phyloP scores from a whole-genome alignment of 1,284 basidiomycete genomes.

The Heterobasidion parviporum region DNA sequence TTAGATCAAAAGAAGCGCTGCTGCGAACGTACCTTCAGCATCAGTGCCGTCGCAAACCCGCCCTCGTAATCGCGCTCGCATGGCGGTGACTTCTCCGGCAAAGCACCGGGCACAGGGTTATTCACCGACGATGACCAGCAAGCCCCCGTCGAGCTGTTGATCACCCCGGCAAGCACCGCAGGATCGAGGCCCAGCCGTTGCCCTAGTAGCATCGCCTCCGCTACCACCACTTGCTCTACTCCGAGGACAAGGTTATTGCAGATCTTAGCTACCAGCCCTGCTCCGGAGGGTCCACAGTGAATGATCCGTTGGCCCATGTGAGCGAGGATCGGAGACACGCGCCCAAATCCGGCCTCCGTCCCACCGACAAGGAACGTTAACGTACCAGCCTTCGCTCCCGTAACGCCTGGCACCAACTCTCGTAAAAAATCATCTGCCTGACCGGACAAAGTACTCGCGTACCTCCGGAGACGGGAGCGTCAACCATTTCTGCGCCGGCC shows the following conservation, averaged over 20 bases:
- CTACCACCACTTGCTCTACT: constrained; percentile 71
- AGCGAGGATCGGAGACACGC: constrained; percentile 52
- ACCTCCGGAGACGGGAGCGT: constrained; percentile 90
- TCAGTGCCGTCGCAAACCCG: constrained; percentile 76
- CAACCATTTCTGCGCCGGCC: constrained; percentile 72
- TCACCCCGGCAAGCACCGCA: constrained; percentile 66
- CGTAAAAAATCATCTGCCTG: not conserved
- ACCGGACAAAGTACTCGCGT: constrained; percentile 14
- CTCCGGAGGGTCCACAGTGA: constrained; percentile 82
- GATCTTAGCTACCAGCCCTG: constrained; percentile 81
- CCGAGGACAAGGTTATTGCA: constrained; percentile 81
- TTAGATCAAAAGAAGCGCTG: not conserved
- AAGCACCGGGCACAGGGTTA: constrained; percentile 76
- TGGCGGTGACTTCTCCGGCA: constrained; percentile 68
- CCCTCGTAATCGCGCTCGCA: constrained; percentile 80
- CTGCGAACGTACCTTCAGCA: constrained; percentile 60
- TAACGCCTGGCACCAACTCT: constrained; percentile 48
- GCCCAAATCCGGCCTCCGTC: constrained; percentile 46
- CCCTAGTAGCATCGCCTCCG: constrained; percentile 82
- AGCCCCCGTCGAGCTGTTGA: constrained; percentile 76
- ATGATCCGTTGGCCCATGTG: constrained; percentile 79
- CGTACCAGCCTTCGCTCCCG: constrained; percentile 78
- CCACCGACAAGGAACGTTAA: constrained; percentile 92
- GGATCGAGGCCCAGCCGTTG: constrained; percentile 70
- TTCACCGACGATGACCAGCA: constrained; percentile 85